Conservation (phyloP, 2,329 filamentous ascomycete genomes). For the Trichoderma sp. region DNA sequence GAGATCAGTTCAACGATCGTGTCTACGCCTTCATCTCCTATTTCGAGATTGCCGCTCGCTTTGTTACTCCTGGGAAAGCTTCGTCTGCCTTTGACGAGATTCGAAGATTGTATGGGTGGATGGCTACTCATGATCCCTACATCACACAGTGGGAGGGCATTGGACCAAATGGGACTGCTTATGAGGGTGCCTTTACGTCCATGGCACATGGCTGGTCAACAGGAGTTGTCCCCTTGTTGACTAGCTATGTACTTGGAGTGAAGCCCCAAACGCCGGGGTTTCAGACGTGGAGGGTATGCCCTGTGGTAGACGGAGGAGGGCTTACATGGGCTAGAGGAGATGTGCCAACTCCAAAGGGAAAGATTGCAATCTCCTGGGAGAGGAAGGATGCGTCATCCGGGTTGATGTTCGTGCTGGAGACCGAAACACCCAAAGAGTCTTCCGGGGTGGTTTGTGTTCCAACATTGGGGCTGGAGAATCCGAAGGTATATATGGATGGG, state of each 20-base stretch:
- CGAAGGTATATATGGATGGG: neutral
- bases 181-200: slow-evolving; percentile 47
- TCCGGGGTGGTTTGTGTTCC: neutral
- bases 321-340: slow-evolving; percentile 44
- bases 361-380: slow-evolving; percentile 22
- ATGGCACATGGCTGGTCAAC: slow-evolving; percentile 53
- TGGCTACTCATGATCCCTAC: slow-evolving; percentile 45
- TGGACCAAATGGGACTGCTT: slow-evolving; percentile 41
- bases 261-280: slow-evolving; percentile 46
- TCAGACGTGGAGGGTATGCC: slow-evolving; percentile 40
- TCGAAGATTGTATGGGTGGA: slow-evolving; percentile 49
- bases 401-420: neutral
- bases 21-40: slow-evolving; percentile 54
- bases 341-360: slow-evolving; percentile 40
- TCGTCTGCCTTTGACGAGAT: slow-evolving; percentile 45
- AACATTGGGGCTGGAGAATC: neutral
- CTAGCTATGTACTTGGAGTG: slow-evolving; percentile 47
- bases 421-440: neutral
- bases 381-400: neutral
- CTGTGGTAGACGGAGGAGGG: slow-evolving; percentile 31
- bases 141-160: slow-evolving; percentile 54
- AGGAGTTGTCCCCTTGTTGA: slow-evolving; percentile 48
- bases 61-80: slow-evolving; percentile 33
- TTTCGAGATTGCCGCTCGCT: slow-evolving; percentile 52
- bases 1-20: slow-evolving; percentile 39